Evolutionary conservation across 1,284 basidiomycete species (phyloP).

Genomic region (Melampsora larici-populina): DNA sequence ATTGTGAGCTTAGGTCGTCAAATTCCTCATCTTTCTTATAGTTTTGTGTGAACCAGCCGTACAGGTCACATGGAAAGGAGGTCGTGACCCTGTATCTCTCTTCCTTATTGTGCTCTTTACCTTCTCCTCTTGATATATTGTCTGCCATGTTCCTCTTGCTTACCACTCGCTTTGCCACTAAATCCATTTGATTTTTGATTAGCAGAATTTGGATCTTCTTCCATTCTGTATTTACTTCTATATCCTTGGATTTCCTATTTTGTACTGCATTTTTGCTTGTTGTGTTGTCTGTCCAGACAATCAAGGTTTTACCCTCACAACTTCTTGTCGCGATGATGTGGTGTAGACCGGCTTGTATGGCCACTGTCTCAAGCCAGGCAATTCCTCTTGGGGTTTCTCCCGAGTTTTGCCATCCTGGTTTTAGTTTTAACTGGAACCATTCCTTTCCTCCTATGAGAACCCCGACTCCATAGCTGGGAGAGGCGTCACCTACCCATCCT

Average conservation of each 20-base stretch:
- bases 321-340: not conserved
- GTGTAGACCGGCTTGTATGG: not conserved
- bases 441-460: too few relatives aligned
- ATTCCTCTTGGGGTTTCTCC: not conserved
- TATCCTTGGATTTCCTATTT: too few relatives aligned
- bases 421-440: too few relatives aligned
- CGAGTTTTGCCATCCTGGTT: too few relatives aligned
- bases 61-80: too few relatives aligned
- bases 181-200: not conserved
- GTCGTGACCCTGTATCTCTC: not conserved
- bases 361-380: slow-evolving; percentile 16
- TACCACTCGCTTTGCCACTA: not conserved
- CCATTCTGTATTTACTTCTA: too few relatives aligned
- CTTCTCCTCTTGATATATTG: slow-evolving; percentile 5
- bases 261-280: too few relatives aligned
- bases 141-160: not conserved
- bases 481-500: too few relatives aligned
- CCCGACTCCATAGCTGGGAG: too few relatives aligned
- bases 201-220: not conserved
- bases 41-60: too few relatives aligned
- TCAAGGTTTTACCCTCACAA: not conserved
- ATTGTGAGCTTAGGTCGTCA: not conserved
- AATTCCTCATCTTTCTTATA: not conserved
- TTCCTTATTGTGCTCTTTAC: too few relatives aligned
- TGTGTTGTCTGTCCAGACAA: too few relatives aligned